Evolutionary conservation across 371 early-diverging fungal genomes (phyloP), one percentile per base, ranked within the genome.

Genomic region (Phascolomyces articulosus): DNA sequence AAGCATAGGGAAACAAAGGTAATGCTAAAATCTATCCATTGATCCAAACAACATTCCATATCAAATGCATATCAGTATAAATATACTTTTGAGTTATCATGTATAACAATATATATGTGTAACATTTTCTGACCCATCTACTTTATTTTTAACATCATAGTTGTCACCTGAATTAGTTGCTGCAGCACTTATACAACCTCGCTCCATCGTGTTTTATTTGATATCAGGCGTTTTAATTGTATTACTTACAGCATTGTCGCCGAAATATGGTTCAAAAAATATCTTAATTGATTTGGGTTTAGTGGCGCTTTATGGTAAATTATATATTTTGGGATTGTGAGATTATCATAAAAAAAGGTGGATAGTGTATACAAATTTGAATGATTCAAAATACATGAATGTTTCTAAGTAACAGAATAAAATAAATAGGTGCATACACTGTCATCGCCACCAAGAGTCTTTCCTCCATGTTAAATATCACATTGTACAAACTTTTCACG

Each of bases 381-480:
- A n/a, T n/a, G n/a, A n/a, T n/a, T n/a, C n/a, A n/a, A n/a, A n/a
- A 20, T 13, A 51, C 15, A 51, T 11, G 34, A 11, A 34, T 34
- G 34, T 11, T n/a, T n/a, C n/a, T n/a, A n/a, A n/a, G n/a, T 51
- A 51, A 51, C 23, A 23, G 23, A 23, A 24, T 23, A 24, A 20
- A 20, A 28, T 23, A 20, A 40, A 31, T 72, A 88, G 88, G 89
- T 58, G 88, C 87, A 54, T 90, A 85, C 71, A 90, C 90, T 7
- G 90, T 90, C 9, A 58, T 90, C 31, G 78, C 88, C 9, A 89
- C 88, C 38, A 90, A 90, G 69, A 84, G 83, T 10, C 72, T 90
- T 0, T 88, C 89, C 1, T 86, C 87, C 8, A 63, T 89, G 59
- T 71, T 89, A 21, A 87, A 80, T 28, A 66, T 85, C 10, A 78